These are phyloP conservation scores for Phytophthora vignae DNA, from an alignment of 352 stramenopile genomes.

Conservation along the genomic window DNA sequence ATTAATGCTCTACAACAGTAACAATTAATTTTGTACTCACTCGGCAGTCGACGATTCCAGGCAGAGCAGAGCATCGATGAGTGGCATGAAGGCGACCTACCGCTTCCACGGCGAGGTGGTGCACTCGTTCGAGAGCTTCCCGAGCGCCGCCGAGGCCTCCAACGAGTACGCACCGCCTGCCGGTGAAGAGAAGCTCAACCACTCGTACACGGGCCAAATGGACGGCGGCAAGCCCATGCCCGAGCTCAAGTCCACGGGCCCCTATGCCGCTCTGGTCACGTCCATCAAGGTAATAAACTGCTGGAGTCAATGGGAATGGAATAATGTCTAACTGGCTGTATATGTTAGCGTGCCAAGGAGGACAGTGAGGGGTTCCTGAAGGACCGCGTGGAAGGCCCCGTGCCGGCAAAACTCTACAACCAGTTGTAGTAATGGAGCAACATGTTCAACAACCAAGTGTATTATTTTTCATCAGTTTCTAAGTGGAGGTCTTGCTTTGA, in stretches of 20 bases:
- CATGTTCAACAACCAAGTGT: constrained; percentile 33
- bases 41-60: background rate
- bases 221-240: constrained; percentile 71
- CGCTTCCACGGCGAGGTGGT: constrained; percentile 74
- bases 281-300: constrained; percentile 65
- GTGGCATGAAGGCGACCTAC: constrained; percentile 68
- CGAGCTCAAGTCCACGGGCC: constrained; percentile 67
- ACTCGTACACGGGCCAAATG: constrained; percentile 76
- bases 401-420: constrained; percentile 72
- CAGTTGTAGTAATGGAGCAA: constrained; percentile 37
- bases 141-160: constrained; percentile 57
- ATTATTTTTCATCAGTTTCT: constrained; percentile 43
- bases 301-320: too few species aligned
- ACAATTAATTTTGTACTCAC: background rate
- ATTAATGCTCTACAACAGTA: background rate
- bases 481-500: constrained; percentile 12
- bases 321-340: background rate
- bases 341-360: constrained; percentile 69
- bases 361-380: constrained; percentile 85
- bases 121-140: constrained; percentile 77
- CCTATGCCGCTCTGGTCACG: constrained; percentile 76
- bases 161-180: constrained; percentile 64
- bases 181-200: constrained; percentile 59
- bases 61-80: constrained; percentile 35
- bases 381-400: constrained; percentile 82